A percentile compares a stretch with the other conserved stretches of the same genome.
These are phyloP conservation scores for Paspalum notatum DNA, from an alignment of 176 grass and related monocot species.

Conservation along the genomic window DNA sequence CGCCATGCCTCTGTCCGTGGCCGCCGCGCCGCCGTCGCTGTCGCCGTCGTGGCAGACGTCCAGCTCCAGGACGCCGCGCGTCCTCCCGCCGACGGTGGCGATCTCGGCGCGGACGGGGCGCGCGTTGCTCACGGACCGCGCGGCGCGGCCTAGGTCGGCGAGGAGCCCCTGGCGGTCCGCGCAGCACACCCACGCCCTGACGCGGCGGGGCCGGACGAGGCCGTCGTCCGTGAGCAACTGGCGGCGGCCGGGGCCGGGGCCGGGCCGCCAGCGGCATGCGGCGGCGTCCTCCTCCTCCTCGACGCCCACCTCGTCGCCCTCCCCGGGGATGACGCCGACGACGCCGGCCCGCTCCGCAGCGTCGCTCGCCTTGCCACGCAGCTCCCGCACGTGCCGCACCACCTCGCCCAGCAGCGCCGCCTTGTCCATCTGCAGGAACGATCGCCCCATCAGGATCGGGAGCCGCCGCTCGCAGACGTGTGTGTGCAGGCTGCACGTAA, in stretches of 20 bases:
- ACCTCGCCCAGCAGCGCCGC: constrained; percentile 95
- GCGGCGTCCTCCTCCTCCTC: constrained; percentile 15
- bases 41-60: constrained; percentile 39
- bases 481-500: not conserved
- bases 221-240: not conserved
- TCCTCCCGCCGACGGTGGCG: constrained; percentile 77
- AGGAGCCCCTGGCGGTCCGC: constrained; percentile 80
- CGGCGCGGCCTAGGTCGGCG: constrained; percentile 75
- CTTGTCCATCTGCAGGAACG: constrained; percentile 81
- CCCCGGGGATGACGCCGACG: constrained; percentile 54
- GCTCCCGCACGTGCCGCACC: constrained; percentile 88
- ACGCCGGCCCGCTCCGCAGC: constrained; percentile 47
- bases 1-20: constrained; percentile 1
- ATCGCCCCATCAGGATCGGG: too few species aligned
- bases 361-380: constrained; percentile 51
- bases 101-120: constrained; percentile 80
- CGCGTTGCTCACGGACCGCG: constrained; percentile 66
- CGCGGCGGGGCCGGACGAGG: constrained; percentile 13
- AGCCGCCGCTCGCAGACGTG: not conserved
- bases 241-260: not conserved
- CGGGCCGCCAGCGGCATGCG: not conserved
- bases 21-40: not conserved
- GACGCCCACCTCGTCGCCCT: constrained; percentile 83
- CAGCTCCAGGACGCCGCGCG: constrained; percentile 68
- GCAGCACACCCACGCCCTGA: constrained; percentile 89